phyloP scores from a whole-genome alignment of 345 rosid genomes.

The Boechera retrofracta region DNA sequence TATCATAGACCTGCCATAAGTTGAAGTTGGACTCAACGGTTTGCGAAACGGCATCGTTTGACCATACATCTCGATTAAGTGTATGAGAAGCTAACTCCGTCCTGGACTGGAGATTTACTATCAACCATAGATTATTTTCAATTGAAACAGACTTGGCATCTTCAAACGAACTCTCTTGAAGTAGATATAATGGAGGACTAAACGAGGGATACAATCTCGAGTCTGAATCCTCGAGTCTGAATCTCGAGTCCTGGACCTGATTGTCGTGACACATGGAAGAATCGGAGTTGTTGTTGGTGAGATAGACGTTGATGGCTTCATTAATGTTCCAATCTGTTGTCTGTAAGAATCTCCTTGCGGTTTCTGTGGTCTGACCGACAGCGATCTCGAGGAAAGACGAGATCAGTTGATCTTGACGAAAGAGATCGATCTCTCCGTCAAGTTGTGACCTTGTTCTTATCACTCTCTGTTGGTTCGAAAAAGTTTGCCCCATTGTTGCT shows the following conservation, averaged over 20 bases:
- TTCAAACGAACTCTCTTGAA: background rate
- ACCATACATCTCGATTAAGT: conserved; percentile 14
- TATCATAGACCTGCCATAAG: conserved; percentile 7
- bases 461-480: background rate
- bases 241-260: background rate
- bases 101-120: conserved; percentile 19
- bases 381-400: conserved; percentile 35
- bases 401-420: conserved; percentile 9
- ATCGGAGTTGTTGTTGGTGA: background rate
- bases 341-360: conserved; percentile 19
- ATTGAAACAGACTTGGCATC: background rate
- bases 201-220: background rate
- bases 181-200: background rate
- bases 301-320: background rate
- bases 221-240: background rate
- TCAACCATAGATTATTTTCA: background rate
- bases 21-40: background rate
- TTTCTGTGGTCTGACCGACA: conserved; percentile 24
- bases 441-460: background rate
- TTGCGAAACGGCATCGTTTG: background rate
- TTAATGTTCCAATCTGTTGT: background rate
- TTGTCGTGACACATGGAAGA: background rate
- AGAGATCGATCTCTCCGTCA: conserved; percentile 12
- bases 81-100: background rate
- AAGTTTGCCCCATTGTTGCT: background rate